These are phyloP conservation scores for Trapa incisa DNA, from an alignment of 345 rosid species.

Conservation along the genomic window DNA sequence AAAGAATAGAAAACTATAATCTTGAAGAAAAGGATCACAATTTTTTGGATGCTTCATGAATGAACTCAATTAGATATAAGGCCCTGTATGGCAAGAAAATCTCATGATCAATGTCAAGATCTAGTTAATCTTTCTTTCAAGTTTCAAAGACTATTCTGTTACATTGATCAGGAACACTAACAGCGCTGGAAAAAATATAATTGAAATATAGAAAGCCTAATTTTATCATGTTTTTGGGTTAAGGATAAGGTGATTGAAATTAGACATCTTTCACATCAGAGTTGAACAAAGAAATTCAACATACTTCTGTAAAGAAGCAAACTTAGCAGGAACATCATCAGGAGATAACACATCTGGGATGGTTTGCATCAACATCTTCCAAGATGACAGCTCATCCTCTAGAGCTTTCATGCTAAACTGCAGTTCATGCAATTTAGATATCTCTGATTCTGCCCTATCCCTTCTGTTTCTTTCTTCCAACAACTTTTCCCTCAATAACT, in stretches of 20 bases:
- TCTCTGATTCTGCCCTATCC: conserved; percentile 64
- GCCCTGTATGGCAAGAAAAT: background rate
- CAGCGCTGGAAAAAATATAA: background rate
- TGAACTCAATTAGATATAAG: background rate
- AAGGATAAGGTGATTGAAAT: background rate
- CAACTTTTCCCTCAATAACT: conserved; percentile 62
- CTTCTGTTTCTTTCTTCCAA: conserved; percentile 64
- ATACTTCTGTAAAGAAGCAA: conserved; percentile 68
- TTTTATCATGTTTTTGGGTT: background rate
- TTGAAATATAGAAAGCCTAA: background rate
- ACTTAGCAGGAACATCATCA: conserved; percentile 56
- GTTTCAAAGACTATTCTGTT: background rate
- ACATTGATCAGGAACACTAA: background rate
- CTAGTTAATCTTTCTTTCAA: background rate
- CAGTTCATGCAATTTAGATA: conserved; percentile 42
- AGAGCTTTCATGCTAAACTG: conserved; percentile 38
- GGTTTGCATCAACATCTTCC: conserved; percentile 51
- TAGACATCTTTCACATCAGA: background rate
- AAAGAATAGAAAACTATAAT: background rate
- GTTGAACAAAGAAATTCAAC: conserved; percentile 13
- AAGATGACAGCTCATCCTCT: conserved; percentile 72
- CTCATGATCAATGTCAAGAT: background rate
- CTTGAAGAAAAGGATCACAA: background rate
- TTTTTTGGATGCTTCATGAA: background rate
- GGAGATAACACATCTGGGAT: conserved; percentile 66